Conservation (phyloP, 1,139 yeast genomes). For the Saccharomyces hybrid region DNA sequence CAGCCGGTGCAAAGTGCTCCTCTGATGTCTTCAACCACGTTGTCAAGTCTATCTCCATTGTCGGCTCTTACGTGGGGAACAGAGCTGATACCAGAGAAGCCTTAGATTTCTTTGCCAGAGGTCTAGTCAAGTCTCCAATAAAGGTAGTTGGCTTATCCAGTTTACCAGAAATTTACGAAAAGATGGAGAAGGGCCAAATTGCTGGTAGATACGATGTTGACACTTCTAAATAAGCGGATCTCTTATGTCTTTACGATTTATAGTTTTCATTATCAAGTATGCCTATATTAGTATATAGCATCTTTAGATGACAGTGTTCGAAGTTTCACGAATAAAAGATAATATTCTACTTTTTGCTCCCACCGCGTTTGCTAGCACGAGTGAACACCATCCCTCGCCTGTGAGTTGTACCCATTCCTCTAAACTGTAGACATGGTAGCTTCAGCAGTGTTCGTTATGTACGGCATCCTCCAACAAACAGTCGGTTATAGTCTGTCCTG, state of each 20-base stretch:
- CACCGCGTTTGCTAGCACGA: background rate
- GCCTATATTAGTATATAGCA: background rate
- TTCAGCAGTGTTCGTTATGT: background rate
- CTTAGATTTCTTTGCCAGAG: slow-evolving; percentile 54
- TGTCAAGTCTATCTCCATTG: slow-evolving; percentile 45
- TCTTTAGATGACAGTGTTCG: background rate
- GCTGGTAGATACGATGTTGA: slow-evolving; percentile 60
- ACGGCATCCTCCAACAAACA: background rate
- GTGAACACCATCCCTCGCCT: background rate
- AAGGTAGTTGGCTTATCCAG: slow-evolving; percentile 51
- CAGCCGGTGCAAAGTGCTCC: slow-evolving; percentile 49
- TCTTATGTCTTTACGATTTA: background rate
- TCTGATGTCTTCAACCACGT: slow-evolving; percentile 50
- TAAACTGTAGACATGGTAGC: background rate
- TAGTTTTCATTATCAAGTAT: background rate
- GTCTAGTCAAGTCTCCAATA: slow-evolving; percentile 52
- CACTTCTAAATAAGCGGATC: slow-evolving; percentile 39
- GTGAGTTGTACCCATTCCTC: background rate
- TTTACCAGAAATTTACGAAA: slow-evolving; percentile 45
- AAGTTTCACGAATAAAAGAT: background rate
- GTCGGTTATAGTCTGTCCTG: background rate
- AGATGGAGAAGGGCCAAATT: slow-evolving; percentile 54
- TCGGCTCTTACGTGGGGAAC: slow-evolving; percentile 57
- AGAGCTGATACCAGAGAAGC: slow-evolving; percentile 63
- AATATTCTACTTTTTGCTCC: background rate